phyloP scores from a whole-genome alignment of 2,329 filamentous ascomycete species.

The Tothia fuscella region DNA sequence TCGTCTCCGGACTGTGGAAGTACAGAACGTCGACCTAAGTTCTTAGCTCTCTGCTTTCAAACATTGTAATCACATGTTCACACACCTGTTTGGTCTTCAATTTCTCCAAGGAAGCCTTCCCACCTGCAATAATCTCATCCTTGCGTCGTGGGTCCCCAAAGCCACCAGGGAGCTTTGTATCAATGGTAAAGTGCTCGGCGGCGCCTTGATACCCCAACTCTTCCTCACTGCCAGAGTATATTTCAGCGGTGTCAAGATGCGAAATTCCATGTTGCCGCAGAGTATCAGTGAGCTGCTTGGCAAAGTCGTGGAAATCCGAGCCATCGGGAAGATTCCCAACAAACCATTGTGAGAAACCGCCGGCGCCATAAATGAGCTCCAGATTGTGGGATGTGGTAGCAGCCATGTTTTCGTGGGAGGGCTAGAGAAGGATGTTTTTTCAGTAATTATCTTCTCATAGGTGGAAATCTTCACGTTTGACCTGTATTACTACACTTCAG shows the following conservation, averaged over 20 bases:
- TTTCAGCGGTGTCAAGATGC: not conserved
- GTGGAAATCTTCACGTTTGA: too few species aligned
- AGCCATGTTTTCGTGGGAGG: too few species aligned
- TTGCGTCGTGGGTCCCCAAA: not conserved
- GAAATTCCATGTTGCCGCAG: not conserved
- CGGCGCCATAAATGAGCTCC: too few species aligned
- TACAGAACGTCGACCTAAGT: constrained; percentile 3
- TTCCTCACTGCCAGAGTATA: constrained; percentile 14
- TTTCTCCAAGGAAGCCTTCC: not conserved
- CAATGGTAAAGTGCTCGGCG: constrained; percentile 13
- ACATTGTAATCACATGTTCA: too few species aligned
- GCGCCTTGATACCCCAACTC: constrained; percentile 15
- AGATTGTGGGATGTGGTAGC: too few species aligned
- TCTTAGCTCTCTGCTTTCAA: too few species aligned
- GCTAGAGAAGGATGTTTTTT: too few species aligned
- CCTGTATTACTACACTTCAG: too few species aligned
- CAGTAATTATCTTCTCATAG: too few species aligned
- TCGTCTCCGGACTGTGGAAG: constrained; percentile 1
- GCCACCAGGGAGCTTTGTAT: constrained; percentile 11
- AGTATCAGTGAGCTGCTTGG: not conserved
- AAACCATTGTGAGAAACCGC: too few species aligned
- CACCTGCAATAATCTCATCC: not conserved
- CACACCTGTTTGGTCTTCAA: constrained; percentile 2
- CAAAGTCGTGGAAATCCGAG: not conserved
- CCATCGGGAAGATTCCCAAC: not conserved